Evolutionary conservation across 2,329 filamentous ascomycete genomes (phyloP), one percentile per base, ranked within the genome.

Genomic region (Lojkania enalia): DNA sequence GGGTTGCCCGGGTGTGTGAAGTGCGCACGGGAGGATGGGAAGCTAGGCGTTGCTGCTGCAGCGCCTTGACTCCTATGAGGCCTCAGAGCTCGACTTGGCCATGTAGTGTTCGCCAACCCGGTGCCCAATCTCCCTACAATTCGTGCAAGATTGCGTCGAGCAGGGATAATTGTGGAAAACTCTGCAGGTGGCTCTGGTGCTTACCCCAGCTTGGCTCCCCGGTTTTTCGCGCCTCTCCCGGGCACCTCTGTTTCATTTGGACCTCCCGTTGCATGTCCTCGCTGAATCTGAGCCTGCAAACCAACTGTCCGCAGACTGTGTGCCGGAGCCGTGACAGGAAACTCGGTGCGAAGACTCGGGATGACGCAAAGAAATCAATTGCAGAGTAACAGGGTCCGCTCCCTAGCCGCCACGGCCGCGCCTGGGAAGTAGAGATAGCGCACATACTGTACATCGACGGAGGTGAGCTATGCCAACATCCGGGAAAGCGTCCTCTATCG

Each of bases 151-250:
- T 52, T 55, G 49, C 52, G 47, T 49, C 52, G 19, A 20, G 35
- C 55, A 54, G 51, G 57, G 57, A 48, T 55, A 6, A 25, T 20
- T 18, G 5, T 30, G 40, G 44, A 56, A 62, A 57, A 54, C 42
- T 51, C 54, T 61, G 54, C 56, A 58, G 44, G 53, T 49, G 46
- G 23, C 29, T 47, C 42, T 46, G 53, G 48, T 57, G 60, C 58
- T 66, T 64, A 52, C 49, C 42, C 46, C 41, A 50, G 51, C 60
- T 64, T 65, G 53, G 60, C 48, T 45, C 49, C 61, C 58, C 63
- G 58, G 57, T 54, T 52, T 66, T 60, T 57, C 47, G 50, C 51
- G 44, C 50, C 54, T 52, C 54, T 55, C 56, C 53, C 45, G 49
- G n/a, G 48, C 48, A 42, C 39, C 52, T 53, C 54, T 58, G 54